phyloP scores from a whole-genome alignment of 1,284 basidiomycete genomes.

The Ustilago trichophora region DNA sequence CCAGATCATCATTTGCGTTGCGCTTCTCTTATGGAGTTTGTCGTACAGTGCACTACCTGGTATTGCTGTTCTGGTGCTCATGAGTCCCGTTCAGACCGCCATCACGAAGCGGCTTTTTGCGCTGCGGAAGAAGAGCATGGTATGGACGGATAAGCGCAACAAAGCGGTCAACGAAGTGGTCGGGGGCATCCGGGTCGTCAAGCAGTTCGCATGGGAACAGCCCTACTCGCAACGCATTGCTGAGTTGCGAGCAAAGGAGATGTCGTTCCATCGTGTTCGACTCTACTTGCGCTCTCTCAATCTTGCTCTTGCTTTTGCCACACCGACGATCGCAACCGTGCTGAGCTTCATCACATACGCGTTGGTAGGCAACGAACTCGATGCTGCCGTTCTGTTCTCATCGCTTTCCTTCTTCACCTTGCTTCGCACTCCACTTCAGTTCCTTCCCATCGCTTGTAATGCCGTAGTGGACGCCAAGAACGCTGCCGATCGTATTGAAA shows the following conservation, averaged over 20 bases:
- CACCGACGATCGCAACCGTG: conserved; percentile 47
- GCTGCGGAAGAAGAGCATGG: conserved; percentile 33
- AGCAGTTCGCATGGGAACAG: conserved; percentile 53
- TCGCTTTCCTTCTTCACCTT: conserved; percentile 75
- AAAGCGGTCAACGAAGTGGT: conserved; percentile 44
- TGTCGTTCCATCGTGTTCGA: conserved; percentile 64
- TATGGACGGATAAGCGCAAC: conserved; percentile 30
- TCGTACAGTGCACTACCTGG: conserved; percentile 41
- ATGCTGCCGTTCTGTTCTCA: conserved; percentile 77
- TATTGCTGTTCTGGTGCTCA: conserved; percentile 69
- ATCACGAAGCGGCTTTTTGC: conserved; percentile 43
- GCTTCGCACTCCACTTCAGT: conserved; percentile 64
- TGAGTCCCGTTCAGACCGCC: conserved; percentile 55
- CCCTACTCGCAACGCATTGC: conserved; percentile 70
- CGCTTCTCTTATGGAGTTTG: conserved; percentile 57
- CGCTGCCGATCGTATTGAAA: conserved; percentile 14
- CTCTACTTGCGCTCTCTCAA: conserved; percentile 44
- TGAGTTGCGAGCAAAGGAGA: conserved; percentile 71
- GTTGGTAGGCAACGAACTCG: conserved; percentile 74
- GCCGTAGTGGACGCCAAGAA: conserved; percentile 77
- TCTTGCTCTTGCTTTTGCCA: conserved; percentile 41
- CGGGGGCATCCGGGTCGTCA: conserved; percentile 40
- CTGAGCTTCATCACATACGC: conserved; percentile 69
- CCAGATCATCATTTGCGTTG: conserved; percentile 40
- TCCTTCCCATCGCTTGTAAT: conserved; percentile 77